Evolutionary conservation across 2,329 filamentous ascomycete species (phyloP), one percentile per base, ranked within the genome.

Genomic region (Neonectria coccinea): DNA sequence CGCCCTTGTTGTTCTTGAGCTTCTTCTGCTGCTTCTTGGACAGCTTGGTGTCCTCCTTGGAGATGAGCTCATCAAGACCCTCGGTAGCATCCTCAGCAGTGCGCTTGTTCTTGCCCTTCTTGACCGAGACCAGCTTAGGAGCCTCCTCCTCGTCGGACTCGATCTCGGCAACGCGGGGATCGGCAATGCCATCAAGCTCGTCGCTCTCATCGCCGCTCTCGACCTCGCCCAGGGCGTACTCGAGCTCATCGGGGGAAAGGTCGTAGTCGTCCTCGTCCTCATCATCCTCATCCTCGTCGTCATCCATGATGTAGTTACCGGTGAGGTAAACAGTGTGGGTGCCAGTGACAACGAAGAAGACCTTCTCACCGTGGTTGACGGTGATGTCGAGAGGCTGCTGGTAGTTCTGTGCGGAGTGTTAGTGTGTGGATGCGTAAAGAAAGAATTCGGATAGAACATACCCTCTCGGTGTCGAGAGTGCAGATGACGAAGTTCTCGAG

Each of bases 11-110:
- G 87, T 97, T 97, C 90, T 97, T 97, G 70, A 95, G 87, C 87
- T 97, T 97, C 91, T 99, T 98, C 75, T 92, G 88, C 81, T 98
- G 93, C 86, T 97, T 97, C 88, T 97, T 97, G 87, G 90, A 94
- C 68, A 94, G 86, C 84, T 94, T 94, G 72, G 86, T 78, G 73
- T 94, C 91, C 70, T 88, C 88, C 64, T 96, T 95, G 79, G 90
- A 87, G 76, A 97, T 97, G 80, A 97, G 82, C 70, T 92, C 92
- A 74, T 97, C 94, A 27, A 97, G 90, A 66, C 84, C 86, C 78
- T 91, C 88, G 44, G 80, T 86, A 27, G 81, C 86, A 58, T 91
- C 89, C 75, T 93, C 93, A 51, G 94, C 95, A 45, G 91, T 82
- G 73, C 96, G 94, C 92, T 99, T 97, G 84, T 95, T 97, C 88